Percentiles rank a stretch among this genome's conserved stretches.
Conservation (phyloP, 306 rosid genomes). For the Pyrus pyrifolia region DNA sequence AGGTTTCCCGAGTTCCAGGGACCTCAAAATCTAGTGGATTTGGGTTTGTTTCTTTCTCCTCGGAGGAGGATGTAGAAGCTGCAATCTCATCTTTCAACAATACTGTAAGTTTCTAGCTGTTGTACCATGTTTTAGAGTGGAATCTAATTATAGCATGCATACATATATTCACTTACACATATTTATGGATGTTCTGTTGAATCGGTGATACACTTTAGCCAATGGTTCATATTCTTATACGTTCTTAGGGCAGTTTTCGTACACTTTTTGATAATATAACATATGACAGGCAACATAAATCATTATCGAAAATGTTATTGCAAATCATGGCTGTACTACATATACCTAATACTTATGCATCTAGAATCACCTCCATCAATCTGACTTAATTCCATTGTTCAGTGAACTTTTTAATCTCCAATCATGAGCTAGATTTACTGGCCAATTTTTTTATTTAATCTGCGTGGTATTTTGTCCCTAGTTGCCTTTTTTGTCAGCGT, state of each 20-base stretch:
- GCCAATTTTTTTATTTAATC: background rate
- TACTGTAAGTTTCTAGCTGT: constrained; percentile 51
- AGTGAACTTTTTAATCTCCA: background rate
- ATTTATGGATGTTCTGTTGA: background rate
- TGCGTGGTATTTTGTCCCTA: background rate
- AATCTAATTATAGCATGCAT: background rate
- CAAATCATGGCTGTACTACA: background rate
- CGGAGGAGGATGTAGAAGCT: constrained; percentile 82
- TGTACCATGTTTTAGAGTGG: background rate
- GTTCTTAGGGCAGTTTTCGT: constrained; percentile 5
- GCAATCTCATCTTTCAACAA: constrained; percentile 77
- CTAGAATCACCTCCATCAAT: background rate
- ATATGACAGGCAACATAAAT: background rate
- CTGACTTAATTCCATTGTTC: background rate
- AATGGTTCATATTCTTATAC: background rate
- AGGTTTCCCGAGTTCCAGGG: constrained; percentile 51
- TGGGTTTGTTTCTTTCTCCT: constrained; percentile 80
- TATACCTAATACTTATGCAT: background rate
- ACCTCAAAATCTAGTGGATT: constrained; percentile 82
- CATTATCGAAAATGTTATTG: background rate
- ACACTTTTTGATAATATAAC: background rate
- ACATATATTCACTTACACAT: background rate
- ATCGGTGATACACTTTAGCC: background rate
- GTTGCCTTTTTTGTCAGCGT: background rate
- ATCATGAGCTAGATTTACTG: background rate